These are phyloP conservation scores for Piromyces finnis DNA, from an alignment of 192 early-diverging fungal genomes.

Conservation along the genomic window DNA sequence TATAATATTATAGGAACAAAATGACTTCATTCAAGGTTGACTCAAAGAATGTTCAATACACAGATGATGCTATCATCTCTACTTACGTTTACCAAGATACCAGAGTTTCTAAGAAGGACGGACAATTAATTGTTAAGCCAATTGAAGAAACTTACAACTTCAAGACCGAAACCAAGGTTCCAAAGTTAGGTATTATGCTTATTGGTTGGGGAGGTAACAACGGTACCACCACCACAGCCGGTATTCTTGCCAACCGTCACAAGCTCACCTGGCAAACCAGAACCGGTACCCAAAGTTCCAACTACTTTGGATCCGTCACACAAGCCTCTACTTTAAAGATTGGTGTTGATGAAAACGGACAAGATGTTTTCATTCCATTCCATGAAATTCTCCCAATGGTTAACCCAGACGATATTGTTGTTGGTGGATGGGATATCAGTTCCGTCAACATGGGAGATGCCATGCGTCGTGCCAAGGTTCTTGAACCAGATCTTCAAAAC, in stretches of 20 bases:
- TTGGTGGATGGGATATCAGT: slow-evolving; percentile 98
- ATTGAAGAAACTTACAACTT: slow-evolving; percentile 79
- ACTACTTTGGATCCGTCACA: slow-evolving; percentile 95
- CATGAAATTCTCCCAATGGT: slow-evolving; percentile 87
- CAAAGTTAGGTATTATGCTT: slow-evolving; percentile 80
- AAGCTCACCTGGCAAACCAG: slow-evolving; percentile 84
- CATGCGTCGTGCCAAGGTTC: slow-evolving; percentile 89
- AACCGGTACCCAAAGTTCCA: slow-evolving; percentile 74
- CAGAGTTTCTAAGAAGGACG: slow-evolving; percentile 53
- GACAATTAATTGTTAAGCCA: slow-evolving; percentile 57
- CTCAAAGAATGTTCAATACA: slow-evolving; percentile 77
- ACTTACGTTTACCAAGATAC: slow-evolving; percentile 85
- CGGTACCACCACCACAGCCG: slow-evolving; percentile 38
- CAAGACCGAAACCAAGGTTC: slow-evolving; percentile 64
- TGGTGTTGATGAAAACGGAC: slow-evolving; percentile 56
- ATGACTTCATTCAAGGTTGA: slow-evolving; percentile 60
- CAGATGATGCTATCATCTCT: slow-evolving; percentile 54
- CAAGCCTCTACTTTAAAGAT: slow-evolving; percentile 92
- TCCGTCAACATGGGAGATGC: slow-evolving; percentile 65
- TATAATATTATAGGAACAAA: too few species aligned
- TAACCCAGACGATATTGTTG: slow-evolving; percentile 87
- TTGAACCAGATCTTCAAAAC: slow-evolving; percentile 91
- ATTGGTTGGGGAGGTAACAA: slow-evolving; percentile 97
- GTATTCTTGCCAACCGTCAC: slow-evolving; percentile 84
- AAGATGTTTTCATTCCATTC: slow-evolving; percentile 89